Percentiles rank a stretch among this genome's conserved stretches.
phyloP scores from a whole-genome alignment of 371 early-diverging fungal species.

The Apophysomyces variabilis region DNA sequence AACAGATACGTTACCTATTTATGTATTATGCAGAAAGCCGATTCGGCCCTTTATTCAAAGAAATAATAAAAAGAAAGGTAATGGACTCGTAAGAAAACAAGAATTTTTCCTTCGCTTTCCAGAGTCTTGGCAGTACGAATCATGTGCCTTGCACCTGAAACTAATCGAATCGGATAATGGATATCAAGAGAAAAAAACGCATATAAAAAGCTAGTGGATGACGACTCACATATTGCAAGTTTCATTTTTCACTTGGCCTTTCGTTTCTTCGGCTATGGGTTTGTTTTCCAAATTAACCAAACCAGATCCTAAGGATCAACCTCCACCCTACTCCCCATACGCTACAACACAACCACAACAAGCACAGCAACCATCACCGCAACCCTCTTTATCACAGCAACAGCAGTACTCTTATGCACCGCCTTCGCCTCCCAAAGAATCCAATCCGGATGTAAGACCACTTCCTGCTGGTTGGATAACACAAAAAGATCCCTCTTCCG shows the following conservation, averaged over 20 bases:
- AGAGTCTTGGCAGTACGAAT: neutral
- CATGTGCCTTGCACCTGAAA: slow-evolving; percentile 2
- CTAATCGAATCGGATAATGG: slow-evolving; percentile 1
- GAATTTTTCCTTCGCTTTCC: neutral
- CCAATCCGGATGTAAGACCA: slow-evolving; percentile 41
- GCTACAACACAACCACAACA: neutral
- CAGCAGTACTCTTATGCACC: slow-evolving; percentile 36
- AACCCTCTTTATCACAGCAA: slow-evolving; percentile 6
- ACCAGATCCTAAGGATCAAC: slow-evolving; percentile 14
- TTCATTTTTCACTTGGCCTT: neutral
- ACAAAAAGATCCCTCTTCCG: slow-evolving; percentile 44
- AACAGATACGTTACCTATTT: too few relatives aligned
- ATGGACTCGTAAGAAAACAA: too few relatives aligned
- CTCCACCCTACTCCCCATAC: slow-evolving; percentile 26
- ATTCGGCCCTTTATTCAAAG: too few relatives aligned
- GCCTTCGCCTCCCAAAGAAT: slow-evolving; percentile 32
- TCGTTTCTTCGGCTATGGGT: neutral
- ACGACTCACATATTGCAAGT: neutral
- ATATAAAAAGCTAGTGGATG: neutral
- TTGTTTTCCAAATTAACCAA: neutral
- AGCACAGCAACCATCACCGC: neutral
- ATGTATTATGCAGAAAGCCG: too few relatives aligned
- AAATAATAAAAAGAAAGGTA: too few relatives aligned
- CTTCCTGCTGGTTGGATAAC: slow-evolving; percentile 52
- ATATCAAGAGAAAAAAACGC: neutral